Evolutionary conservation across 495 filamentous ascomycete species (phyloP), one percentile per base, ranked within the genome.

Genomic region (Staphylotrichum longicolle): DNA sequence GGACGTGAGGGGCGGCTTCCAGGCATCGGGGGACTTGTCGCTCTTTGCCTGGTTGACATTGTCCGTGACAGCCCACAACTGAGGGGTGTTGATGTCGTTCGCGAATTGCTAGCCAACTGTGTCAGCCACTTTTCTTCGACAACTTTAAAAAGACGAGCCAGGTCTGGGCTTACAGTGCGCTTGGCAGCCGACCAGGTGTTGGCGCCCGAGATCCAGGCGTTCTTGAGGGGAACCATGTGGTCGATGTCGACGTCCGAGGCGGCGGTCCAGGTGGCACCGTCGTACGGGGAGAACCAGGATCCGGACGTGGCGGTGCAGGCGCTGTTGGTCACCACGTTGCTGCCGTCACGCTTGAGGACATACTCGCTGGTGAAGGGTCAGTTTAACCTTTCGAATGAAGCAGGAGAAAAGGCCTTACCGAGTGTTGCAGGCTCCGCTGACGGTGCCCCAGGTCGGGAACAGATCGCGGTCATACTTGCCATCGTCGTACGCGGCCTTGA

Each of bases 51-150:
- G 76, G 73, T 92, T 92, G 44, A 91, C 86, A 55, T 83, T 86
- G 63, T 88, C 86, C 0, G 89, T 91, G 51, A 92, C 87, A 4
- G 88, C 86, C 66, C 88, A 78, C 9, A 91, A 78, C 75, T 91
- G 88, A 0, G 89, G 89, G 42, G 84, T 80, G 0, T 70, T 77
- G 45, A 91, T 70, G 70, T 91, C 89, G 72, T 92, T 92, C 53
- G 89, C 89, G 66, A 88, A 90, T 2, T 77, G 66, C 62, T 39
- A 10, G 37, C 6, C 37, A 39, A 39, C 37, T 7, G 10, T 10
- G 37, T 39, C 37, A 39, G 37, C 2, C 37, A 39, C 2, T 39
- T 39, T 6, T 39, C 2, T 10, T 7, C 37, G 37, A 39, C 5
- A 1, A 39, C 37, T 1, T 39, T 0, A 10, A 3, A 10, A 6